Evolutionary conservation across 208 protist genomes (phyloP), one percentile per base, ranked within the genome.

Genomic region (Entamoeba moshkovskii): DNA sequence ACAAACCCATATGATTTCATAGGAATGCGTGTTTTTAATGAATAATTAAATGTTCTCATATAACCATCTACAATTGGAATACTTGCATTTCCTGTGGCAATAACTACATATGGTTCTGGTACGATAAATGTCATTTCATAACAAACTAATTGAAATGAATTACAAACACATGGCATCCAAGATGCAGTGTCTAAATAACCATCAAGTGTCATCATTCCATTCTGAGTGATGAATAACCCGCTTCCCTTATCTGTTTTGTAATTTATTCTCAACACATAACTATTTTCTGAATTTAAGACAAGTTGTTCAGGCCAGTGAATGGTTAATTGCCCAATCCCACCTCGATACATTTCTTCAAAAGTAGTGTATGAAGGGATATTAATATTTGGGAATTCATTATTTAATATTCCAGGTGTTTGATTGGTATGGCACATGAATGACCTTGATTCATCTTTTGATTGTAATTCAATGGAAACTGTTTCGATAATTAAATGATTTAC

Each of bases 141-240:
- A 73, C 59, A 73, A n/a, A 73, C 59, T 73, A 73, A 73, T 8
- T 73, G 59, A 73, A 73, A 73, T n/a, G 59, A 73, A 73, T 73
- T 73, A 73, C 59, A 73, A 73, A 73, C 29, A 73, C 59, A 73
- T 73, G 59, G 59, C 59, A 73, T 73, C 59, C 59, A 73, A 25
- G 59, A 73, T 0, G 59, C 59, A 38, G 59, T 73, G 22, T 73
- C 59, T 73, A 73, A 73, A 73, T 73, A 73, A 25, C 59, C 59
- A 73, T 73, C 59, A n/a, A 73, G 29, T 42, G 59, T 73, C 6
- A 73, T 29, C 8, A 73, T n/a, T 11, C 18, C 29, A 11, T 8
- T n/a, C 6, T 8, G 18, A 25, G 59, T 73, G 11, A 8, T 38
- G 22, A n/a, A 73, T 2, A 73, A 73, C 2, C 59, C 59, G 29